Evolutionary conservation across 2,329 filamentous ascomycete species (phyloP).

Genomic region (Rhexocercosporidium sp.): DNA sequence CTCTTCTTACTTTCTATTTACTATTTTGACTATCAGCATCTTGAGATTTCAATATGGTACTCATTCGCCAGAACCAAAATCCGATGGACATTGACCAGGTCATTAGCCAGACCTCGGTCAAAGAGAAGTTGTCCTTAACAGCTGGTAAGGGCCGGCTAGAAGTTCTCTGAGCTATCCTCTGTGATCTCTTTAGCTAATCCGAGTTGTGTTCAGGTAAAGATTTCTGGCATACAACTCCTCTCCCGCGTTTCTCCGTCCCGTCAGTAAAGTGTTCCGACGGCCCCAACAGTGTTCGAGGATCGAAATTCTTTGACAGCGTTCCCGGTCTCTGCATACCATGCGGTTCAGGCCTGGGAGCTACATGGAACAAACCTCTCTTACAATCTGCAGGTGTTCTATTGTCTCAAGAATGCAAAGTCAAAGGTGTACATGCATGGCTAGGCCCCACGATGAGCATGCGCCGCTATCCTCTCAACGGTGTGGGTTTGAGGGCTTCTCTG

Average conservation of each 20-base stretch:
- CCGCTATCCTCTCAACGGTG: constrained; percentile 48
- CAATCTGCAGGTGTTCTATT: not conserved
- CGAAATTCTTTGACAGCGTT: constrained; percentile 44
- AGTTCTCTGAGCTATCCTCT: not conserved
- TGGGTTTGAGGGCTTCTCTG: constrained; percentile 53
- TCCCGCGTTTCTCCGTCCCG: constrained; percentile 36
- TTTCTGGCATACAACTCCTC: constrained; percentile 39
- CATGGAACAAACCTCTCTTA: constrained; percentile 66
- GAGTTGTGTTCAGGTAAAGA: constrained; percentile 23
- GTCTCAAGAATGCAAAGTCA: constrained; percentile 60
- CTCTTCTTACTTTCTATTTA: not conserved
- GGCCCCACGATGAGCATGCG: constrained; percentile 60
- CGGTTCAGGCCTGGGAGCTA: constrained; percentile 57
- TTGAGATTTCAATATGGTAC: not conserved
- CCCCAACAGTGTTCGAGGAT: constrained; percentile 41
- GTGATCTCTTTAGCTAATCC: constrained; percentile 1
- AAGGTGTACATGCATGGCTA: constrained; percentile 73
- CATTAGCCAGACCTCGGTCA: constrained; percentile 3
- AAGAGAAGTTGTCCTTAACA: constrained; percentile 5
- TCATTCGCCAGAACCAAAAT: not conserved
- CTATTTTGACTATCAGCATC: not conserved
- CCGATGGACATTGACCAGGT: not conserved
- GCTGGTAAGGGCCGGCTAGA: not conserved
- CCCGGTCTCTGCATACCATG: constrained; percentile 43
- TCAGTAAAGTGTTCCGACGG: constrained; percentile 41